phyloP scores from a whole-genome alignment of 2,329 filamentous ascomycete species.

The Botryosphaeria dothidea region DNA sequence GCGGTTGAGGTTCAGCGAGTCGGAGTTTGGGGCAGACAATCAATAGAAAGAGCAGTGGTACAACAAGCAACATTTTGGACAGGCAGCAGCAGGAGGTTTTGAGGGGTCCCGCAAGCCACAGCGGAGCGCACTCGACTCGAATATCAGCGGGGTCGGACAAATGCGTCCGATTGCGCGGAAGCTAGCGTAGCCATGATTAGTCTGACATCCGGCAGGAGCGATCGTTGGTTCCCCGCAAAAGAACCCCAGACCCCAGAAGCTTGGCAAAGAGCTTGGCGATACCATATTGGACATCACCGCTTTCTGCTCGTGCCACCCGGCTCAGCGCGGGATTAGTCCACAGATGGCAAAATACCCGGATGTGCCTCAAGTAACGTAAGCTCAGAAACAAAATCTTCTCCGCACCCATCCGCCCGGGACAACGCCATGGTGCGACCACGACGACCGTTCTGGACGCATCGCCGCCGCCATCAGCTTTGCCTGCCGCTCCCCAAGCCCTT shows the following conservation, averaged over 20 bases:
- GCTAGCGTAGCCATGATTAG: constrained; percentile 4
- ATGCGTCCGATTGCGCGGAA: not conserved
- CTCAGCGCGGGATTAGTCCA: constrained; percentile 5
- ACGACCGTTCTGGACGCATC: constrained; percentile 9
- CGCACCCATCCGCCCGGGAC: constrained; percentile 9
- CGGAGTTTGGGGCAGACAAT: not conserved
- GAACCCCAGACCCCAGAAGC: not conserved
- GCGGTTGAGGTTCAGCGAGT: not conserved
- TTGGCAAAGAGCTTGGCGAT: constrained; percentile 5
- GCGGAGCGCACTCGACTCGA: not conserved
- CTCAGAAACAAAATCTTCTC: constrained; percentile 9
- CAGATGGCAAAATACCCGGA: constrained; percentile 1
- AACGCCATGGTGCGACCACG: constrained; percentile 1
- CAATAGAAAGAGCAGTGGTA: not conserved
- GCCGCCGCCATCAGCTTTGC: constrained; percentile 1
- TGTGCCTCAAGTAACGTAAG: constrained; percentile 4
- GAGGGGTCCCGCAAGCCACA: not conserved
- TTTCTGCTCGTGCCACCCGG: not conserved
- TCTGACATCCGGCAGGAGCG: not conserved
- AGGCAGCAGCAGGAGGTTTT: not conserved
- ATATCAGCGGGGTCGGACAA: constrained; percentile 6
- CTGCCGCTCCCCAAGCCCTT: not conserved
- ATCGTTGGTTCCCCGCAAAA: constrained; percentile 10
- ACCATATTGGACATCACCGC: not conserved
- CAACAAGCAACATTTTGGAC: not conserved